These are phyloP conservation scores for Penicillium aurantiogriseum DNA, from an alignment of 2,329 filamentous ascomycete species.

Conservation along the genomic window DNA sequence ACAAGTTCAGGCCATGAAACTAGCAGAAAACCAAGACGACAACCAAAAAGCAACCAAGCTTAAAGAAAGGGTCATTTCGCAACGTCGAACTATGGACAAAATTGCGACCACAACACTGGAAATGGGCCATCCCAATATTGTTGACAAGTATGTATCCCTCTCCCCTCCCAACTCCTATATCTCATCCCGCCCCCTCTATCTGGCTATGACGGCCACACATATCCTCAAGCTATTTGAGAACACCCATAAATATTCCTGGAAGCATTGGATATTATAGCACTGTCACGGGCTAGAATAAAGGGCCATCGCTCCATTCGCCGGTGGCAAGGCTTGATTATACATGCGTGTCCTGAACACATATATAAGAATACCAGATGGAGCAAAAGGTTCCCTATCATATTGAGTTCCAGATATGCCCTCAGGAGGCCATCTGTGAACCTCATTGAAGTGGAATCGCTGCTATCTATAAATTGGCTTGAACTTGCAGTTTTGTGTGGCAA, in stretches of 20 bases:
- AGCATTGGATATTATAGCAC: constrained; percentile 24
- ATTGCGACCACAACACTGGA: constrained; percentile 46
- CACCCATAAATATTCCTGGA: constrained; percentile 37
- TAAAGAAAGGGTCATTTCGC: constrained; percentile 57
- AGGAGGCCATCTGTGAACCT: background rate
- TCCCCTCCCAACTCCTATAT: constrained; percentile 8
- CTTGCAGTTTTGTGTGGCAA: background rate
- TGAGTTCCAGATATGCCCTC: constrained; percentile 1
- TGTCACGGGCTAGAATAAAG: constrained; percentile 32
- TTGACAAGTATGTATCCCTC: constrained; percentile 49
- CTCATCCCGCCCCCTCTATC: constrained; percentile 19
- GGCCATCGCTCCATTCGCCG: constrained; percentile 11
- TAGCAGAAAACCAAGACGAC: constrained; percentile 59
- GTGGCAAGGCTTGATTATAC: constrained; percentile 3
- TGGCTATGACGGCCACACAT: constrained; percentile 34
- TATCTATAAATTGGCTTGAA: constrained; percentile 6
- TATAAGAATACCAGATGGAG: background rate
- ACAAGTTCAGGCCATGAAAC: constrained; percentile 55
- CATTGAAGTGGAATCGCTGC: background rate
- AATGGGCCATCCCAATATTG: constrained; percentile 47
- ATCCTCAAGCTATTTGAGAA: constrained; percentile 36
- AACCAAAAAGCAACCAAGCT: constrained; percentile 54
- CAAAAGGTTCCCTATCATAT: background rate
- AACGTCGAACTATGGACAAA: constrained; percentile 57
- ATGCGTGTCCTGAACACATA: background rate